Base-by-base conservation (phyloP, 257 asterid genomes). In the Nyctanthes arbortristis region DNA sequence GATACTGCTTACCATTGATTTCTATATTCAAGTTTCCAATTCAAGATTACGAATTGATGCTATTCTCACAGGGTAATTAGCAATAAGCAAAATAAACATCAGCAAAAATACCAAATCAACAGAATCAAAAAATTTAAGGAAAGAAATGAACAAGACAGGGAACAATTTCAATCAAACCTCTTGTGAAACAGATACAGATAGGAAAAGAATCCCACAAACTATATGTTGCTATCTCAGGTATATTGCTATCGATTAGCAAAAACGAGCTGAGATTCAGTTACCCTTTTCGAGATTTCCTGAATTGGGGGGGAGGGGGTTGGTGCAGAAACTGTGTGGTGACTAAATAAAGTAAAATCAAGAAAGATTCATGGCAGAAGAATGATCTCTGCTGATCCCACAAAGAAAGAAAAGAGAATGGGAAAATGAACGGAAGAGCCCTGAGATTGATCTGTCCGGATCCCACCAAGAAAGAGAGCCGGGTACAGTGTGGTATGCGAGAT, bases 181-280 rank as follows among this genome's bases (percentile, higher is more conserved):
- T 52, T 6, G 3, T 2, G 30, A 22, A 20, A 11, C 16, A 45
- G 27, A 12, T 40, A 34, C 12, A 6, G 4, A 7, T 40, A 27
- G 14, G 7, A 52, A 22, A 24, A 52, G 5, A 52, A 52, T 52
- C 59, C 59, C 31, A 52, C 31, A 52, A 52, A 52, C 22, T 24
- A 14, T 52, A 4, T 52, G 31, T 24, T 49, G 3, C 39, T 24
- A 68, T 64, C 63, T 34, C 67, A 65, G 7, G 29, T 31, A 14
- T n/a, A n/a, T 11, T 24, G 10, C 0, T 33, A 8, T n/a, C 28
- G 39, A 67, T 34, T 9, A 35, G 36, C 27, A 63, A 27, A 60
- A 52, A 25, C n/a, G 34, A 47, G 22, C 13, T 69, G 45, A 43
- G 67, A 69, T 69, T 69, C 25, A 69, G 61, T 39, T 29, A 69